These are phyloP conservation scores for Thymus mandschuricus DNA, from an alignment of 257 asterid genomes.

Conservation along the genomic window DNA sequence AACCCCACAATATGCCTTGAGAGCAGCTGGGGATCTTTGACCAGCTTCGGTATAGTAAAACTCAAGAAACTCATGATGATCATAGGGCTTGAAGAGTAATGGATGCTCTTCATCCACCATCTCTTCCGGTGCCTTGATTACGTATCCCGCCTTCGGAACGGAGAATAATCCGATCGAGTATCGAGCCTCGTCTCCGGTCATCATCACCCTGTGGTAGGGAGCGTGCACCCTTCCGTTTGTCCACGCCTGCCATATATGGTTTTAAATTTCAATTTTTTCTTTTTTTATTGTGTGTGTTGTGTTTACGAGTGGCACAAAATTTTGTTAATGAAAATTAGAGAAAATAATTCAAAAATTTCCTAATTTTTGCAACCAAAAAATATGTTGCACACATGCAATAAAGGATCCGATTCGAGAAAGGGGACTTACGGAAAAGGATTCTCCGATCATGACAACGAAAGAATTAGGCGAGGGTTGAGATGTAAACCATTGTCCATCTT, in stretches of 20 bases:
- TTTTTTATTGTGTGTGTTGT: too few relatives aligned
- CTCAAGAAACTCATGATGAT: conserved; percentile 19
- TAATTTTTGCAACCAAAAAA: too few relatives aligned
- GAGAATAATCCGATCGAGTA: conserved; percentile 25
- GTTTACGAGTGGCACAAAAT: too few relatives aligned
- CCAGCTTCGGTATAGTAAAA: conserved; percentile 20
- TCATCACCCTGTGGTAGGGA: conserved; percentile 20
- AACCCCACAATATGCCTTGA: neutral
- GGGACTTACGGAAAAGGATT: conserved; percentile 44
- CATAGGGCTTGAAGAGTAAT: conserved; percentile 13
- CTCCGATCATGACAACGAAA: conserved; percentile 57
- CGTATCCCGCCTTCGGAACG: neutral
- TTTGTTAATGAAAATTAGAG: too few relatives aligned
- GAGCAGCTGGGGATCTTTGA: conserved; percentile 20
- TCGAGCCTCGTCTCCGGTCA: conserved; percentile 22
- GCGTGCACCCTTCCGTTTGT: conserved; percentile 23
- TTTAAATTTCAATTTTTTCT: neutral
- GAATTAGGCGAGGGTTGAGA: conserved; percentile 43
- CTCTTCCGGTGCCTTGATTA: conserved; percentile 22
- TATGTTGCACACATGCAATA: too few relatives aligned
- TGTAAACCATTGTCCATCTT: conserved; percentile 55
- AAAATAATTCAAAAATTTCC: too few relatives aligned
- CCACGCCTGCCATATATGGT: conserved; percentile 22
- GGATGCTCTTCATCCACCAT: conserved; percentile 29
- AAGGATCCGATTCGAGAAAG: too few relatives aligned